A percentile compares a stretch with the other conserved stretches of the same genome.
phyloP scores from a whole-genome alignment of 768 basidiomycete species.

The Xerocomellus amylosporus region DNA sequence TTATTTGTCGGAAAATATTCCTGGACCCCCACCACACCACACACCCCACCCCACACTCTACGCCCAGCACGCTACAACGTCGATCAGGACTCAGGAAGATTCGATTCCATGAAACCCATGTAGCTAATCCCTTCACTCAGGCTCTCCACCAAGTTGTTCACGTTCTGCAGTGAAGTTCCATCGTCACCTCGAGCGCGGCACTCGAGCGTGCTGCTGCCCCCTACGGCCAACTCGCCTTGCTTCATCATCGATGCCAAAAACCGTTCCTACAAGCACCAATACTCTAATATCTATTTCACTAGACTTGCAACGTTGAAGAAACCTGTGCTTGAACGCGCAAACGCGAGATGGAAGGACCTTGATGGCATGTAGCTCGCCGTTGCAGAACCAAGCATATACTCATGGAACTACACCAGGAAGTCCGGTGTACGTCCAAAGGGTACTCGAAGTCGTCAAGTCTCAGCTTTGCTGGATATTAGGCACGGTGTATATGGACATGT shows the following conservation, averaged over 20 bases:
- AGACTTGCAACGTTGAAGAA: slow-evolving; percentile 49
- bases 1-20: no score
- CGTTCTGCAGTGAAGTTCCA: slow-evolving; percentile 20
- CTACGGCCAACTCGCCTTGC: slow-evolving; percentile 32
- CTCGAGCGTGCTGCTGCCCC: slow-evolving; percentile 30
- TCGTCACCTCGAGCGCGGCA: slow-evolving; percentile 19
- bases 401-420: slow-evolving; percentile 43
- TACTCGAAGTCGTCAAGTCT: slow-evolving; percentile 84
- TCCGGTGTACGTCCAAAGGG: slow-evolving; percentile 70
- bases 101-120: neutral
- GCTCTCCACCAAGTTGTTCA: neutral
- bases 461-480: slow-evolving; percentile 89
- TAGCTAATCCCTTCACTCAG: neutral
- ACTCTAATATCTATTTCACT: slow-evolving; percentile 70
- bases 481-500: slow-evolving; percentile 99
- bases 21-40: no score
- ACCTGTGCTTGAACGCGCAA: slow-evolving; percentile 49
- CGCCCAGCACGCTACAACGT: neutral
- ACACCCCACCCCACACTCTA: no score
- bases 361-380: slow-evolving; percentile 33
- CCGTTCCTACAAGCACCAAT: slow-evolving; percentile 63
- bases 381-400: slow-evolving; percentile 2
- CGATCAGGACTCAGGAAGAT: neutral
- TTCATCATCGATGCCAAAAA: slow-evolving; percentile 44
- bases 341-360: slow-evolving; percentile 47